Evolutionary conservation across 768 basidiomycete genomes (phyloP).

Genomic region (Lactifluus echinatus): DNA sequence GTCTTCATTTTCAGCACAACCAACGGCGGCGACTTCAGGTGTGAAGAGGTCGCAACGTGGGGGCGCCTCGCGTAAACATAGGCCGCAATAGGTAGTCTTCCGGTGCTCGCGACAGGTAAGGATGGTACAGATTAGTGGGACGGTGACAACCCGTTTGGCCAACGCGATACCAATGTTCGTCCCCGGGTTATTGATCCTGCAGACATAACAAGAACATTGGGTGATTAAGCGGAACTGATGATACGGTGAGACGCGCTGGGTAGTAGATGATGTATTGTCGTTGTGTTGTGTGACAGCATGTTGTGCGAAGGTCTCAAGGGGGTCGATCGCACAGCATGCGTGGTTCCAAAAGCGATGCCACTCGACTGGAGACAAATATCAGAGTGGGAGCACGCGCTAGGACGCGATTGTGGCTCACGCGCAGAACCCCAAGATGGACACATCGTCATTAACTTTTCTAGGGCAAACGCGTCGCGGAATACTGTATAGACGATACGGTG

Average conservation of each 20-base stretch:
- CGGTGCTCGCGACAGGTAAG: conserved; percentile 58
- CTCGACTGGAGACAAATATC: conserved; percentile 41
- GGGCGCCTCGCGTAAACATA: conserved; percentile 61
- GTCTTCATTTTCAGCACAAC: conserved; percentile 64
- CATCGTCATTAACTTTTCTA: conserved; percentile 20
- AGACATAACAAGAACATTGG: conserved; percentile 49
- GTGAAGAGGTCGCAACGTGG: conserved; percentile 28
- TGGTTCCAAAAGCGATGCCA: conserved; percentile 64
- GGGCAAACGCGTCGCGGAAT: conserved; percentile 34
- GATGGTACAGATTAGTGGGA: conserved; percentile 39
- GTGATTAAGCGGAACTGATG: conserved; percentile 56
- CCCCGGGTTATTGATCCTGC: conserved; percentile 57
- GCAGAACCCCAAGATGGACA: conserved; percentile 18
- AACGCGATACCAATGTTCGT: conserved; percentile 40
- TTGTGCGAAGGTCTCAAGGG: conserved; percentile 44
- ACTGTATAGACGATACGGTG: conserved; percentile 51
- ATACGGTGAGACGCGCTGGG: conserved; percentile 35
- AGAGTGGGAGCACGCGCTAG: conserved; percentile 19
- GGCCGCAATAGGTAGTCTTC: conserved; percentile 51
- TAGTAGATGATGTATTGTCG: conserved; percentile 22
- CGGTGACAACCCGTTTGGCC: conserved; percentile 39
- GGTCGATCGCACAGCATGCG: conserved; percentile 53
- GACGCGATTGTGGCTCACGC: conserved; percentile 14
- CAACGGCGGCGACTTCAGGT: conserved; percentile 29
- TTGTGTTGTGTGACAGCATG: conserved; percentile 36